Evolutionary conservation across 495 filamentous ascomycete species (phyloP).

Genomic region (Neurospora cerealis): DNA sequence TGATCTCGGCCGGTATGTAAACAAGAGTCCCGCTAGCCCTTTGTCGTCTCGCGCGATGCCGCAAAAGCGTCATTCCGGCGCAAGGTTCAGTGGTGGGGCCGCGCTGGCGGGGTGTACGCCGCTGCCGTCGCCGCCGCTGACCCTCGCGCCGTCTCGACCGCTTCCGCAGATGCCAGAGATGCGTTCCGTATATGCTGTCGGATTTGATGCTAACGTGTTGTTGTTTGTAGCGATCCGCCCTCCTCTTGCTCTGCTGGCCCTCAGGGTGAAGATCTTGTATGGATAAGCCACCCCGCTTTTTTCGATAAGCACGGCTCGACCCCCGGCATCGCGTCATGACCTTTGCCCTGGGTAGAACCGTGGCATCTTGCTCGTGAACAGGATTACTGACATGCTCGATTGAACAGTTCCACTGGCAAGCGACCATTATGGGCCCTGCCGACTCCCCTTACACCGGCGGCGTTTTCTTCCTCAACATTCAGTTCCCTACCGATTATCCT

Average conservation of each 20-base stretch:
- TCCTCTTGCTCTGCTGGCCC: conserved; percentile 98
- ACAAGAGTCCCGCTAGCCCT: not conserved
- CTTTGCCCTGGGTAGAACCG: not conserved
- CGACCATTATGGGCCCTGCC: conserved; percentile 98
- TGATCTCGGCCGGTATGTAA: conserved; percentile 93
- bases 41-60: conserved; percentile 2
- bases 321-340: not conserved
- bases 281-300: conserved; percentile 25
- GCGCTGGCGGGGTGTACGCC: conserved; percentile 10
- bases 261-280: conserved; percentile 93
- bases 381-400: conserved; percentile 21
- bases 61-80: conserved; percentile 12
- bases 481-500: conserved; percentile 99
- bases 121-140: not conserved
- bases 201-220: conserved; percentile 30
- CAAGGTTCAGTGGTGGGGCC: conserved; percentile 15
- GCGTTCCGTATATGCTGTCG: not conserved
- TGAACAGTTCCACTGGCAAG: conserved; percentile 96
- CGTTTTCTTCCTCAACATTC: conserved; percentile 96
- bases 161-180: not conserved
- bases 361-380: not conserved
- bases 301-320: conserved; percentile 3
- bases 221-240: conserved; percentile 71
- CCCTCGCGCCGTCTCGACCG: not conserved
- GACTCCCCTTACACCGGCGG: conserved; percentile 96